Evolutionary conservation across 768 basidiomycete genomes (phyloP).

Genomic region (Daedaleopsis nitida): DNA sequence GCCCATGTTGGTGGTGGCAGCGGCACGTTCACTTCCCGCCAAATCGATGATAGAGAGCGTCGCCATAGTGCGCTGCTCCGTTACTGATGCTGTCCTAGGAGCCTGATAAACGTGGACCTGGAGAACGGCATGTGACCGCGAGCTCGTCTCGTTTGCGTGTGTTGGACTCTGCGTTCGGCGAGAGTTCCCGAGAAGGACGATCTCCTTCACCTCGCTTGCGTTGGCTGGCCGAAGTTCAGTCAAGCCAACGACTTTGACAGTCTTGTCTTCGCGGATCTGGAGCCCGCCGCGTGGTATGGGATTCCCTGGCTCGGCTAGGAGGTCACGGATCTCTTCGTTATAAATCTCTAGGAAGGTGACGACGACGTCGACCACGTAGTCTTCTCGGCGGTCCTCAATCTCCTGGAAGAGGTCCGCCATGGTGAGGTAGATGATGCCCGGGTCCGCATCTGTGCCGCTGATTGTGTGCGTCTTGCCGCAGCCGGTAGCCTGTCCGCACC

Average conservation of each 20-base stretch:
- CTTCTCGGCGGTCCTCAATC: conserved; percentile 85
- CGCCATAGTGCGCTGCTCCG: conserved; percentile 81
- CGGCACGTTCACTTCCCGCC: conserved; percentile 95
- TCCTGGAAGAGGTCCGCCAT: conserved; percentile 97
- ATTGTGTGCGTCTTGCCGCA: conserved; percentile 99
- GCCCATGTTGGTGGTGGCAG: conserved; percentile 96
- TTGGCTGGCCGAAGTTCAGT: conserved; percentile 77
- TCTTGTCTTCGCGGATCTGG: conserved; percentile 92
- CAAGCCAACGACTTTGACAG: conserved; percentile 87
- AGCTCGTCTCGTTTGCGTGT: conserved; percentile 95
- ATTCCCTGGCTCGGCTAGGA: conserved; percentile 75
- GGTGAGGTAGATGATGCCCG: conserved; percentile 93
- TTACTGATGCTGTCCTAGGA: conserved; percentile 81
- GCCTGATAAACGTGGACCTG: conserved; percentile 92
- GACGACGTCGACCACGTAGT: conserved; percentile 83
- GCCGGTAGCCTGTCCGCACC: conserved; percentile 85
- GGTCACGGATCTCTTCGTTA: conserved; percentile 97
- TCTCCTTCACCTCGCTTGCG: conserved; percentile 92
- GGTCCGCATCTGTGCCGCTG: conserved; percentile 84
- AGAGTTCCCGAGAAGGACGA: conserved; percentile 86
- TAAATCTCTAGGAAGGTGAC: conserved; percentile 99
- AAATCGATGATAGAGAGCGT: conserved; percentile 98
- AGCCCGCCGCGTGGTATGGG: conserved; percentile 79
- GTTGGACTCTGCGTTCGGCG: conserved; percentile 92
- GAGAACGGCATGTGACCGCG: conserved; percentile 95